Evolutionary conservation across 1,284 basidiomycete genomes (phyloP).

Genomic region (Austroboletus niveus): DNA sequence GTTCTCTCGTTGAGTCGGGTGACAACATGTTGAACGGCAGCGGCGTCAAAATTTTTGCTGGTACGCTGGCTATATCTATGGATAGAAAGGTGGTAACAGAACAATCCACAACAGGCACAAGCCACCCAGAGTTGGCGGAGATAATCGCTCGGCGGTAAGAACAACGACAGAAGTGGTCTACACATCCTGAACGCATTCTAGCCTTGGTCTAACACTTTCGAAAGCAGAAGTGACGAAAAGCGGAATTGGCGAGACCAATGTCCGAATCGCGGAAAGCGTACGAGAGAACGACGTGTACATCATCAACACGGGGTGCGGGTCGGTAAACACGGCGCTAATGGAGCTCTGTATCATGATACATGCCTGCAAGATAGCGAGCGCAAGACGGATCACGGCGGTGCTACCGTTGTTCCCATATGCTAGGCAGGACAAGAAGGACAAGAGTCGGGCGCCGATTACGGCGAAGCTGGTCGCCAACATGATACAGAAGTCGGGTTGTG

Average conservation of each 20-base stretch:
- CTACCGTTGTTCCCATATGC: conserved; percentile 94
- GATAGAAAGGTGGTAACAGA: not conserved
- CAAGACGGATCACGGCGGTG: conserved; percentile 95
- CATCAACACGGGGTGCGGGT: conserved; percentile 90
- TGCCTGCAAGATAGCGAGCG: conserved; percentile 97
- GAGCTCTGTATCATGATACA: conserved; percentile 99
- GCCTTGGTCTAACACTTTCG: conserved; percentile 82
- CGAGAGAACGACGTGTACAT: conserved; percentile 99
- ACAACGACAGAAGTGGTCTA: conserved; percentile 18
- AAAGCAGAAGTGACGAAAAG: conserved; percentile 86
- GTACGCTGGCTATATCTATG: conserved; percentile 44
- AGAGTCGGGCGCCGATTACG: conserved; percentile 96
- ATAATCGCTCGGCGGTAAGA: conserved; percentile 88
- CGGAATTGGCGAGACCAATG: conserved; percentile 89
- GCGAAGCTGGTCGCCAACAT: conserved; percentile 99
- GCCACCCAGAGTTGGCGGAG: conserved; percentile 93
- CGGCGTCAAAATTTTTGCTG: conserved; percentile 90
- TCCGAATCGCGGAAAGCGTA: conserved; percentile 93
- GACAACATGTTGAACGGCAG: conserved; percentile 69
- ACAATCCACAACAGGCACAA: conserved; percentile 60
- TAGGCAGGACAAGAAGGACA: conserved; percentile 99
- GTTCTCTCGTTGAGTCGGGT: conserved; percentile 10
- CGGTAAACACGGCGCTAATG: conserved; percentile 89
- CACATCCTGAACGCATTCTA: conserved; percentile 35
- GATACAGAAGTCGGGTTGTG: conserved; percentile 96